phyloP scores from a whole-genome alignment of 805 yeast species.

The Hemisphaericaspora nanyangensis region DNA sequence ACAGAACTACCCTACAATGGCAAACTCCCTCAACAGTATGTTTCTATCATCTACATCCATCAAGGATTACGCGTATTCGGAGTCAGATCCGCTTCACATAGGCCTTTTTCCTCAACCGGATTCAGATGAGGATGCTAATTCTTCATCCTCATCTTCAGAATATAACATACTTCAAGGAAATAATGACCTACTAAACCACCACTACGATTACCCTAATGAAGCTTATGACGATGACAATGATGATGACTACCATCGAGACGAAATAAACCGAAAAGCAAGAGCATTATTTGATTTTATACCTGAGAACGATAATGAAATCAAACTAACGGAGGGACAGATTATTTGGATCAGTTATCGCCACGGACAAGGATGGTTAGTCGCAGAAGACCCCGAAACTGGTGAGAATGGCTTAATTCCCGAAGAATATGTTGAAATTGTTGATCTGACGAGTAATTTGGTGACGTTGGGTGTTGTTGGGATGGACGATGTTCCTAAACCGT shows the following conservation, averaged over 20 bases:
- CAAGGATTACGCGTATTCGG: conserved; percentile 80
- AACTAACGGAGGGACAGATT: conserved; percentile 72
- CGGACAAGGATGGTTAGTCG: conserved; percentile 99
- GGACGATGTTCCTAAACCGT: conserved; percentile 42
- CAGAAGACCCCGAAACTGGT: conserved; percentile 70
- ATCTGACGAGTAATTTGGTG: not conserved
- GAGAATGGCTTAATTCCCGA: conserved; percentile 94
- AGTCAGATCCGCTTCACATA: conserved; percentile 63
- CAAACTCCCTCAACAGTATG: too few relatives aligned
- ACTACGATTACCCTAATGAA: not conserved
- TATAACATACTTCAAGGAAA: not conserved
- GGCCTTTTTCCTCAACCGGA: conserved; percentile 36
- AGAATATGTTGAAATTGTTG: conserved; percentile 69
- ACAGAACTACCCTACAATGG: too few relatives aligned
- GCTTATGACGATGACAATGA: conserved; percentile 6
- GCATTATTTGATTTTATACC: conserved; percentile 89
- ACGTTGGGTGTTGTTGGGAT: conserved; percentile 12
- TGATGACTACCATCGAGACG: conserved; percentile 19
- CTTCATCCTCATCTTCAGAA: not conserved
- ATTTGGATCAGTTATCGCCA: conserved; percentile 86
- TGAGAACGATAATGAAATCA: conserved; percentile 90
- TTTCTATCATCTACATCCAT: conserved; percentile 42
- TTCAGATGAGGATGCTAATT: conserved; percentile 1
- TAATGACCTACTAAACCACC: not conserved
- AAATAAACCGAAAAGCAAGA: conserved; percentile 57